These are phyloP conservation scores for Cyberlindnera subsufficiens DNA, from an alignment of 805 yeast genomes.

Conservation along the genomic window DNA sequence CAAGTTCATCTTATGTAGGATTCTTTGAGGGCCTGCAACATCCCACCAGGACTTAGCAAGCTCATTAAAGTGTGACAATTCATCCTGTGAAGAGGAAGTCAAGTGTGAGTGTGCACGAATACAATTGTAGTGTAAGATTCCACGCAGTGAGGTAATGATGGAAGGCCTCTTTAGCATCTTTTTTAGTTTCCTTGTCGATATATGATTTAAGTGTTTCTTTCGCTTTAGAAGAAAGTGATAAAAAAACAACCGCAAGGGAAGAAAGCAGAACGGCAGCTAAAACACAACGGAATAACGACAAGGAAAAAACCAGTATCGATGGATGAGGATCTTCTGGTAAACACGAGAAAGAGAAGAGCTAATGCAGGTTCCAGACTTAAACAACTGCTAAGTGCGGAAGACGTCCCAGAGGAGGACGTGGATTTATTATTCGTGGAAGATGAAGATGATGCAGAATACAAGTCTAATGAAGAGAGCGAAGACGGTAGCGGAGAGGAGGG, in stretches of 20 bases:
- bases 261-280: background rate
- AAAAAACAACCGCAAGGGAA: too few species aligned
- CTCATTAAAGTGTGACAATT: constrained; percentile 74
- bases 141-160: too few species aligned
- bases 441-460: constrained; percentile 47
- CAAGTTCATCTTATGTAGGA: constrained; percentile 90
- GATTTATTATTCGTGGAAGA: constrained; percentile 64
- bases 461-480: constrained; percentile 26
- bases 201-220: too few species aligned
- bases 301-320: background rate
- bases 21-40: constrained; percentile 84
- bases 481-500: constrained; percentile 24
- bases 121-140: too few species aligned
- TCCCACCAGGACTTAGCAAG: constrained; percentile 99
- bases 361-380: constrained; percentile 88
- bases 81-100: constrained; percentile 48
- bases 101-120: background rate
- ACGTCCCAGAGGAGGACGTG: constrained; percentile 63
- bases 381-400: constrained; percentile 66
- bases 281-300: background rate
- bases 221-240: too few species aligned
- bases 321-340: constrained; percentile 49
- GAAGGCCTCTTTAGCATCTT: too few species aligned
- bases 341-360: constrained; percentile 70
- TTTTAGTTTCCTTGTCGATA: too few species aligned